Percentiles rank a stretch among this genome's conserved stretches.
Evolutionary conservation across 2,329 filamentous ascomycete genomes (phyloP).

Genomic region (Fusarium sacchari): DNA sequence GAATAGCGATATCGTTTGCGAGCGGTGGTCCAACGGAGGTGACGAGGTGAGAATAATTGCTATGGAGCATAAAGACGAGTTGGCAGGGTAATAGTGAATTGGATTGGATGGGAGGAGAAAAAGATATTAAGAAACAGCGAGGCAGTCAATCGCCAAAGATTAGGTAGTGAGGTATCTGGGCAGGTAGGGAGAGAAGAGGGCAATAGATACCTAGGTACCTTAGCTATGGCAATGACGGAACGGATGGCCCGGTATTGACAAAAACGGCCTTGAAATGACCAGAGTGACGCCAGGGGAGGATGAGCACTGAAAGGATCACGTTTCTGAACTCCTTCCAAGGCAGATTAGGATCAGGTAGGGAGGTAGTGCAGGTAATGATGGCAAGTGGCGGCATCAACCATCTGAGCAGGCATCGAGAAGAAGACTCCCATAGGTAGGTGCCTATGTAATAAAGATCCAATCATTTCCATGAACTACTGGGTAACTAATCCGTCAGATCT

Average conservation of each 20-base stretch:
- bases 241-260: constrained; percentile 28
- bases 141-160: background rate
- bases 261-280: background rate
- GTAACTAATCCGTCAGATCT: background rate
- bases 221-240: constrained; percentile 21
- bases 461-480: constrained; percentile 3
- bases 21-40: background rate
- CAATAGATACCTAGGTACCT: too few species aligned
- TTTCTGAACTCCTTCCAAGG: constrained; percentile 27
- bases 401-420: constrained; percentile 4
- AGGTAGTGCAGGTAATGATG: background rate
- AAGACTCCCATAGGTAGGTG: background rate
- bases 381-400: constrained; percentile 3
- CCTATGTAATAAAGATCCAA: constrained; percentile 13
- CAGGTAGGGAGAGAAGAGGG: background rate
- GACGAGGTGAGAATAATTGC: background rate
- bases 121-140: background rate
- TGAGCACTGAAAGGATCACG: constrained; percentile 29
- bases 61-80: background rate
- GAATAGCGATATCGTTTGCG: constrained; percentile 17
- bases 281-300: constrained; percentile 31
- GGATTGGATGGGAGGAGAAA: background rate
- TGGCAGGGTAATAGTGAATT: constrained; percentile 1
- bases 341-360: background rate
- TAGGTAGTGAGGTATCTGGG: background rate